Evolutionary conservation across 805 yeast genomes (phyloP).

Genomic region (Gaillardinia entomophila): DNA sequence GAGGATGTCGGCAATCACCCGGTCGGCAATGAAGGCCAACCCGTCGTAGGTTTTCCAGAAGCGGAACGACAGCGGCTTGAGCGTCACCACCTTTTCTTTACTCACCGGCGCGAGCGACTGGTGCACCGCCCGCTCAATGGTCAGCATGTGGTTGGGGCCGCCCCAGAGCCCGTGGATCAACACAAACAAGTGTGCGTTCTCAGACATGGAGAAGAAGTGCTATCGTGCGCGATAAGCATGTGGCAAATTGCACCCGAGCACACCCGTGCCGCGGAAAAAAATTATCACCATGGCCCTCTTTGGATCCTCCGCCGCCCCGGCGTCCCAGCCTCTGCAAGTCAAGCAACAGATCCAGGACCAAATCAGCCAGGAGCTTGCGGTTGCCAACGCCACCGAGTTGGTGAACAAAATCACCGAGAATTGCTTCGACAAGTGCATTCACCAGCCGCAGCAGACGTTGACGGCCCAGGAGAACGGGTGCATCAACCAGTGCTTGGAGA

Average conservation of each 20-base stretch:
- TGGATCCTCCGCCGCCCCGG: constrained; percentile 11
- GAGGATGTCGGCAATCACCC: constrained; percentile 30
- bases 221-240: background rate
- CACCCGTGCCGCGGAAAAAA: background rate
- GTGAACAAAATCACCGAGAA: constrained; percentile 81
- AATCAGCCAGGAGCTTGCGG: constrained; percentile 77
- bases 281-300: constrained; percentile 18
- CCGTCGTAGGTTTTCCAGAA: constrained; percentile 44
- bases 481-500: constrained; percentile 72
- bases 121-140: constrained; percentile 27
- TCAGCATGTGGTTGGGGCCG: constrained; percentile 34
- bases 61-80: constrained; percentile 34
- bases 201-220: background rate
- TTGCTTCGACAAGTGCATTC: constrained; percentile 78
- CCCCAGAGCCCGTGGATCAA: constrained; percentile 42
- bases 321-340: constrained; percentile 31
- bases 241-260: background rate
- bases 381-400: constrained; percentile 85
- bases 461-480: constrained; percentile 56
- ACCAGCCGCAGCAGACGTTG: constrained; percentile 49
- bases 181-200: constrained; percentile 32
- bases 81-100: constrained; percentile 23
- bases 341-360: constrained; percentile 63
- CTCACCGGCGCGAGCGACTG: constrained; percentile 15
- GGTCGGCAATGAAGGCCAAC: constrained; percentile 26